phyloP scores from a whole-genome alignment of 768 basidiomycete species.

The Fibroporia radiculosa region DNA sequence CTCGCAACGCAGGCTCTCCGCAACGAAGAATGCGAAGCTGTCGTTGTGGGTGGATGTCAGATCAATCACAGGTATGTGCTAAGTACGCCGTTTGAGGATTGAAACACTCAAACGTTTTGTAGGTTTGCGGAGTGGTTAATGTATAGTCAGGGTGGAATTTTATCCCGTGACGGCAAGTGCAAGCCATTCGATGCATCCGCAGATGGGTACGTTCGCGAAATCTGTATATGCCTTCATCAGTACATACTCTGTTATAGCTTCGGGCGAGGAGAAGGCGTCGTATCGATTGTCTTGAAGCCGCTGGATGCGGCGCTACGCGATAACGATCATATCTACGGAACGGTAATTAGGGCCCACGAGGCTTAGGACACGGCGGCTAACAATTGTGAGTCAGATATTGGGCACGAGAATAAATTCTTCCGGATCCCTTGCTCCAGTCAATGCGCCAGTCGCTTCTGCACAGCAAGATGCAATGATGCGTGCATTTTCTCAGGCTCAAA shows the following conservation, averaged over 20 bases:
- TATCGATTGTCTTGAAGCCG: slow-evolving; percentile 33
- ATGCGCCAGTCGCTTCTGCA: slow-evolving; percentile 30
- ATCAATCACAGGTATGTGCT: slow-evolving; percentile 29
- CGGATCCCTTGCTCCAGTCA: slow-evolving; percentile 29
- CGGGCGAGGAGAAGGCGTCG: slow-evolving; percentile 31
- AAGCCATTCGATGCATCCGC: slow-evolving; percentile 38
- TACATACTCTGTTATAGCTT: slow-evolving; percentile 23
- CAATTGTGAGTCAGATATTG: slow-evolving; percentile 25
- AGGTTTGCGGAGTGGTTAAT: slow-evolving; percentile 30
- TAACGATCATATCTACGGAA: slow-evolving; percentile 35
- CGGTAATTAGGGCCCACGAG: slow-evolving; percentile 19
- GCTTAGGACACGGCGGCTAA: too few relatives aligned
- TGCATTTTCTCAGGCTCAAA: slow-evolving; percentile 27
- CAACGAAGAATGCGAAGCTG: slow-evolving; percentile 38
- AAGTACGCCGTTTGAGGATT: background rate
- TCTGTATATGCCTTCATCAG: slow-evolving; percentile 5
- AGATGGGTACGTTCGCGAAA: slow-evolving; percentile 28
- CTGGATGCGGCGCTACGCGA: slow-evolving; percentile 31
- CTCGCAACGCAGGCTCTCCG: slow-evolving; percentile 37
- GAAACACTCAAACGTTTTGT: slow-evolving; percentile 5
- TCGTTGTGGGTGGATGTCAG: slow-evolving; percentile 39
- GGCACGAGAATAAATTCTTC: slow-evolving; percentile 31
- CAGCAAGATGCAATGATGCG: slow-evolving; percentile 30
- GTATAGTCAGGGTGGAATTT: slow-evolving; percentile 30
- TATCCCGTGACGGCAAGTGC: slow-evolving; percentile 35